These are phyloP conservation scores for Lichtheimia corymbifera DNA, from an alignment of 371 early-diverging fungal species.

Conservation along the genomic window DNA sequence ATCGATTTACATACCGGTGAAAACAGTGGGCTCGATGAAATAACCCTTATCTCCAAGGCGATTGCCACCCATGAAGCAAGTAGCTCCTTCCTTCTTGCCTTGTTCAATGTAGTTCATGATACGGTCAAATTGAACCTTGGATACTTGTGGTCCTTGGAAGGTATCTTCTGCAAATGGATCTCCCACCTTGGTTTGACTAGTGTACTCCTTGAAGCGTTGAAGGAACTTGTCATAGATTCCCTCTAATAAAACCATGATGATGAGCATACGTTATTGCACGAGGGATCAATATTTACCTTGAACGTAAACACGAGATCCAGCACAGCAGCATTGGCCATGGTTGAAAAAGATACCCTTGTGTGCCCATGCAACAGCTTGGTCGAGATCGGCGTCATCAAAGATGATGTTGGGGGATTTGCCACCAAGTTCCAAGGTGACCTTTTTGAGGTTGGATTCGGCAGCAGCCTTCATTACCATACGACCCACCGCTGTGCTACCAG, in stretches of 20 bases:
- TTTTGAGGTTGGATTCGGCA: slow-evolving; percentile 74
- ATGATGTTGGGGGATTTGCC: slow-evolving; percentile 91
- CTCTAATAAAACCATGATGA: slow-evolving; percentile 21
- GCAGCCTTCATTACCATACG: slow-evolving; percentile 54
- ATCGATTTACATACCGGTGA: slow-evolving; percentile 29
- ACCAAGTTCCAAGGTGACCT: slow-evolving; percentile 77
- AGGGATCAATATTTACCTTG: slow-evolving; percentile 38
- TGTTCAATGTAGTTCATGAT: slow-evolving; percentile 57
- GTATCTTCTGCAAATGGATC: slow-evolving; percentile 55
- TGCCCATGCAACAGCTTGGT: slow-evolving; percentile 73
- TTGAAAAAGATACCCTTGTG: slow-evolving; percentile 77
- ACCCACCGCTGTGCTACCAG: slow-evolving; percentile 61
- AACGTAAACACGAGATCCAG: slow-evolving; percentile 84
- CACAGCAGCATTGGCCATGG: slow-evolving; percentile 85
- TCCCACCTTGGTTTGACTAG: slow-evolving; percentile 60
- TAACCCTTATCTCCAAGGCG: slow-evolving; percentile 52
- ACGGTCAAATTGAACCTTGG: slow-evolving; percentile 73
- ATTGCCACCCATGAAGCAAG: slow-evolving; percentile 46
- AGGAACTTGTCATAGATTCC: slow-evolving; percentile 76
- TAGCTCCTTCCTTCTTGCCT: slow-evolving; percentile 53
- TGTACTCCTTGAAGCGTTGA: slow-evolving; percentile 59
- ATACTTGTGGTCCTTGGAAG: slow-evolving; percentile 78
- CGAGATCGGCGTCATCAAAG: slow-evolving; percentile 85
- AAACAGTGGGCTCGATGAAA: slow-evolving; percentile 53
- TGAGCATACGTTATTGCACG: background rate